Base-by-base conservation (phyloP, 1,284 basidiomycete genomes). In the Fomitopsis pinicola region DNA sequence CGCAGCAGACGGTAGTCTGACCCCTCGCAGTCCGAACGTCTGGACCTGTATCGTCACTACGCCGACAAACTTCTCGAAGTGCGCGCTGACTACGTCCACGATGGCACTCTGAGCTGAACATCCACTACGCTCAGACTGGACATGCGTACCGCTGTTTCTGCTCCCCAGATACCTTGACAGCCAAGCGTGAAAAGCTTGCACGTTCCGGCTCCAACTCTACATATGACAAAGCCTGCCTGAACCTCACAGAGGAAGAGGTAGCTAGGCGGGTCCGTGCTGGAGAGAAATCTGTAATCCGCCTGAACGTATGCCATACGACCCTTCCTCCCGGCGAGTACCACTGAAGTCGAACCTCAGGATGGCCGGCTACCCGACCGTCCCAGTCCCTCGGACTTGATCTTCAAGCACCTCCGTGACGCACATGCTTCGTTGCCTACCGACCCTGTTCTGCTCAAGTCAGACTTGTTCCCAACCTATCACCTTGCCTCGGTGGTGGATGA, bases 101-200 rank as follows among this genome's bases (percentile, higher is more conserved):
- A 30, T 44, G 33, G 28, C 36, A 9, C 28, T 40, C 40, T 46
- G 48, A 26, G 26, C 50, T 42, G 35, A 36, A 36, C 46, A 46
- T n/a, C 53, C 30, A 40, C 40, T 52, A 30, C 33, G 45, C 63
- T 30, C 66, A 95, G 93, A 83, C 83, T 19, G 92, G 91, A 0
- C 85, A 92, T 61, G 97, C 97, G 2, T 99, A 99, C 73, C 87
- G 93, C 28, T 98, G 97, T 73, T 99, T 99, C 77, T 97, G 96
- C 72, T 84, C 88, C 0, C 78, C 85, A 0, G 85, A 91, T 62
- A 82, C 84, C 54, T 80, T 97, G 1, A 73, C 82, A 0, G 78
- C 80, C 15, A 91, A 88, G 36, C 86, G 91, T 22, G 83, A 89
- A 66, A 81, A 80, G 40, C 78, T 95, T 5, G 86, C 87, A 5